Percentiles rank a stretch among this genome's conserved stretches.
These are phyloP conservation scores for Tilletia indica DNA, from an alignment of 1,284 basidiomycete species.

Conservation along the genomic window DNA sequence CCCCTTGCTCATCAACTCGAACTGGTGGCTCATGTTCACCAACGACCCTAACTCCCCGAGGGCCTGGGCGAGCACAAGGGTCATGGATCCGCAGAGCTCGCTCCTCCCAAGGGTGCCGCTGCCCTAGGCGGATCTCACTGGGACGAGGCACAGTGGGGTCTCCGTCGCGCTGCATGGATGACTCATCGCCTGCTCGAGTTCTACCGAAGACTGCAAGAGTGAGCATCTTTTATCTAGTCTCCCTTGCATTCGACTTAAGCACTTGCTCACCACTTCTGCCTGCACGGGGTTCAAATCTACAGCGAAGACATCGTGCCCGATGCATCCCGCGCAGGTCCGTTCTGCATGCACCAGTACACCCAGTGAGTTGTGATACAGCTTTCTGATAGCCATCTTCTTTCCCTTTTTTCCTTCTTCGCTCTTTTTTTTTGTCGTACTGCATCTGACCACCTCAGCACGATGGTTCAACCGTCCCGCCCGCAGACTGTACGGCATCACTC, in stretches of 20 bases:
- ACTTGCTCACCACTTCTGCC: constrained; percentile 9
- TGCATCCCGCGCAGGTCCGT: constrained; percentile 61
- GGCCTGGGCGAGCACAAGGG: constrained; percentile 39
- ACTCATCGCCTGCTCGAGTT: constrained; percentile 74
- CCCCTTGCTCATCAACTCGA: constrained; percentile 85
- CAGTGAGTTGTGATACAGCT: constrained; percentile 55
- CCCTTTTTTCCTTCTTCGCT: constrained; percentile 20
- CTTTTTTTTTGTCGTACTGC: constrained; percentile 17
- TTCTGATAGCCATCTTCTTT: background rate
- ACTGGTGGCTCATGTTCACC: constrained; percentile 92
- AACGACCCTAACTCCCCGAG: constrained; percentile 60
- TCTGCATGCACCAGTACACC: constrained; percentile 64
- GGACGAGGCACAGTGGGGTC: constrained; percentile 68
- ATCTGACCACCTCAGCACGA: constrained; percentile 31
- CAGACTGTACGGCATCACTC: constrained; percentile 57
- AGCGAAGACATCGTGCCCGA: constrained; percentile 63
- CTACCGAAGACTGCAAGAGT: constrained; percentile 69
- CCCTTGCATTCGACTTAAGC: constrained; percentile 4
- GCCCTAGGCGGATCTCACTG: constrained; percentile 51
- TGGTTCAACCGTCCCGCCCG: constrained; percentile 65
- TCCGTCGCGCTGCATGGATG: constrained; percentile 81
- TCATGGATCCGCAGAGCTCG: constrained; percentile 45
- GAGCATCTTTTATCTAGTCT: constrained; percentile 25
- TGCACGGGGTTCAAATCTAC: background rate
- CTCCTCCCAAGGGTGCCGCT: constrained; percentile 61